Base-by-base conservation (phyloP, 2,329 filamentous ascomycete species). In the Cercospora sojina region DNA sequence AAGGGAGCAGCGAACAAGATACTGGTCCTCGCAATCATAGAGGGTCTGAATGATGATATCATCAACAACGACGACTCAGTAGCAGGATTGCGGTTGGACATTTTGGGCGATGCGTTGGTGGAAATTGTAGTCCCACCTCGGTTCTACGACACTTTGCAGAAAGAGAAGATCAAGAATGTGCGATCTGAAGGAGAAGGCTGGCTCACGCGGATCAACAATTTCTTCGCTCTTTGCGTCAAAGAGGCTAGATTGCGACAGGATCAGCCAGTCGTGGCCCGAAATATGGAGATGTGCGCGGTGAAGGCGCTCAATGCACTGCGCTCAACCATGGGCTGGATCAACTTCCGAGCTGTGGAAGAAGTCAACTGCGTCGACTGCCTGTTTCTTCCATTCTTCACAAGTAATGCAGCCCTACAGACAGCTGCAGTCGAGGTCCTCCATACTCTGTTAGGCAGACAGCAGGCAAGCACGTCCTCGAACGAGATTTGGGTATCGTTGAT, bases 41-140 rank as follows among this genome's bases (percentile, higher is more conserved):
- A 98, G 81, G 93, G 90, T 18, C 84, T 99, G 35, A 96, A 94
- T 2, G 95, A 98, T 72, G 95, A 98, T 77, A 88, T 97, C 60
- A 97, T 98, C 80, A 91, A 91, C 71, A 69, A 66, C n/a, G 95
- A 98, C 75, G 95, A 98, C 79, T 86, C 91, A 1, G 89, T 93
- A 4, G 93, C 94, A 13, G 90, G 91, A 16, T 82, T 97, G 74
- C 88, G 94, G 70, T 91, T 94, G 76, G 90, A 89, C 60, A 87
- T 91, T 64, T 85, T 99, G 68, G 96, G 93, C 76, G 91, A 92
- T 77, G 91, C 92, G 10, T 91, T 95, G 74, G 91, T 98, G 68
- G 95, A 98, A 77, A 93, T 98, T 68, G 96, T 97, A 77, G 96
- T 93, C 0, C 92, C 95, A 1, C 84, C 87, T 25, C 81, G 83